phyloP scores from a whole-genome alignment of 2,329 filamentous ascomycete genomes.

The Sporothrix brunneoviolacea region DNA sequence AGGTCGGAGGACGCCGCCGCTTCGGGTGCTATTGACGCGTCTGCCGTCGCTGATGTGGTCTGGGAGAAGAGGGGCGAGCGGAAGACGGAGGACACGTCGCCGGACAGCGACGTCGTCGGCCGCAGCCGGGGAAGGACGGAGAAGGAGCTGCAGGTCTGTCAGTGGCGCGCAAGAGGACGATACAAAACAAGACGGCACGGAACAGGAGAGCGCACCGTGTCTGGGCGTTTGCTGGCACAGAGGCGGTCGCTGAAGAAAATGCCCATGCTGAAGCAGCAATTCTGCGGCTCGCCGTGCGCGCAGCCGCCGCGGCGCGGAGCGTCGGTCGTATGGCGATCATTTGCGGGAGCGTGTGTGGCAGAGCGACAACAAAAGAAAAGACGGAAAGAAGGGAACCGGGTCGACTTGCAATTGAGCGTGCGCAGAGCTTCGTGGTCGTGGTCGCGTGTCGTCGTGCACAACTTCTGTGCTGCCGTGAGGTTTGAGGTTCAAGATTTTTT shows the following conservation, averaged over 20 bases:
- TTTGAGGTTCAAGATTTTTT: conserved; percentile 6
- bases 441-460: not conserved
- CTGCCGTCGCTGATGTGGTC: conserved; percentile 1
- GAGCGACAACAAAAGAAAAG: too few species aligned
- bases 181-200: not conserved
- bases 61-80: conserved; percentile 9
- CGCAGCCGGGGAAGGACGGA: conserved; percentile 20
- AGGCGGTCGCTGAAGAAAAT: too few species aligned
- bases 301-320: not conserved
- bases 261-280: too few species aligned
- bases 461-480: too few species aligned
- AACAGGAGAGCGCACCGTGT: conserved; percentile 1
- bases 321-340: conserved; percentile 11
- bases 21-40: too few species aligned
- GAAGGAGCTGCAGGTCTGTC: conserved; percentile 23
- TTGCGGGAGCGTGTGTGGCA: not conserved
- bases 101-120: conserved; percentile 9
- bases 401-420: too few species aligned
- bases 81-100: conserved; percentile 18
- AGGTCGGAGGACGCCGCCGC: too few species aligned
- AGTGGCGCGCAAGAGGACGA: not conserved
- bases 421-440: not conserved
- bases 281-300: not conserved
- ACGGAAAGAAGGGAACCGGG: too few species aligned
- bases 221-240: too few species aligned